These are phyloP conservation scores for Bidens hawaiensis DNA, from an alignment of 140 eudicot species.

Conservation along the genomic window DNA sequence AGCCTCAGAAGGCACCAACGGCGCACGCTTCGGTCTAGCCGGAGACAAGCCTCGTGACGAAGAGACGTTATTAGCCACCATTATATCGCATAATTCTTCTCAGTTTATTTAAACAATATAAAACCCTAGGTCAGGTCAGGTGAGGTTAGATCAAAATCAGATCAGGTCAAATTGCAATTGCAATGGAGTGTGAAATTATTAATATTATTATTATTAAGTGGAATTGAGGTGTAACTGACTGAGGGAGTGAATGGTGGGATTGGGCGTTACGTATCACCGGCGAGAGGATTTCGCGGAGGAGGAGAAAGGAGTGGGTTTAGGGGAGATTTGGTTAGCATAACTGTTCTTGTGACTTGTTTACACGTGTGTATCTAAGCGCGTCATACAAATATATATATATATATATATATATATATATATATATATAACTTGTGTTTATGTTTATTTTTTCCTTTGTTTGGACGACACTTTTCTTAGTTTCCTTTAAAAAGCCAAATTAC, in stretches of 20 bases:
- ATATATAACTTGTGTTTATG: conserved; percentile 11
- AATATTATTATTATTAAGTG: background rate
- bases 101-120: background rate
- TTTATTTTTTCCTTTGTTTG: too few species aligned
- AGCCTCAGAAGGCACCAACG: conserved; percentile 62
- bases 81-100: conserved; percentile 28
- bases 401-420: background rate
- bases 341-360: conserved; percentile 33
- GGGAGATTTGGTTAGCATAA: conserved; percentile 42
- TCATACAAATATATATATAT: background rate
- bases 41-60: conserved; percentile 28
- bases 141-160: background rate
- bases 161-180: too few species aligned
- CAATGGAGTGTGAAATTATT: too few species aligned
- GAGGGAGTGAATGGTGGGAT: conserved; percentile 17
- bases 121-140: conserved; percentile 34
- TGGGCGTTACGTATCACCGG: conserved; percentile 54
- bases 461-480: too few species aligned
- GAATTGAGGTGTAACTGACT: conserved; percentile 12
- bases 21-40: conserved; percentile 57
- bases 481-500: background rate
- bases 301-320: conserved; percentile 33
- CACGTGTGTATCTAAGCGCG: conserved; percentile 30
- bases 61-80: conserved; percentile 45
- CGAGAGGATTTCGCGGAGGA: conserved; percentile 27